Conservation (phyloP, 192 early-diverging fungal species). For the Backusella sp. region DNA sequence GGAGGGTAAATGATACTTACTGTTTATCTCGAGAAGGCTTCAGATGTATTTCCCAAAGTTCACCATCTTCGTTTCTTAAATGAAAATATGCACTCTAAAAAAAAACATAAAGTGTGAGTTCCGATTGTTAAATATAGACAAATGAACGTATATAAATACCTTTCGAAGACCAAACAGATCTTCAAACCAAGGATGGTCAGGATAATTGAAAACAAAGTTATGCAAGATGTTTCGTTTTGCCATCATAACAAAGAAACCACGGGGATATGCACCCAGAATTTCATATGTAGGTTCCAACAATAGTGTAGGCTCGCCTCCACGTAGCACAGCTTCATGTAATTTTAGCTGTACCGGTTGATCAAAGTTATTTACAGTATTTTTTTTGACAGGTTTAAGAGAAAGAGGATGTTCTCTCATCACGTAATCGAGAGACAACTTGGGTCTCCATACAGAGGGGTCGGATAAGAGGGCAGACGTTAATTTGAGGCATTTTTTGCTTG, state of each 20-base stretch:
- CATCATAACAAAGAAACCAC: slow-evolving; percentile 61
- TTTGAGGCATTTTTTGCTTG: neutral
- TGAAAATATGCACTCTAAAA: slow-evolving; percentile 52
- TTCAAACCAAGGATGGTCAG: slow-evolving; percentile 61
- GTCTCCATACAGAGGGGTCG: slow-evolving; percentile 13
- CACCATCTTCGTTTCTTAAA: slow-evolving; percentile 44
- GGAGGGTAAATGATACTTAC: slow-evolving; percentile 33
- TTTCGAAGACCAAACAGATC: slow-evolving; percentile 65
- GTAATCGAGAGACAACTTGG: slow-evolving; percentile 19
- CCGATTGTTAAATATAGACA: neutral
- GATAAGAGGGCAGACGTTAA: slow-evolving; percentile 2
- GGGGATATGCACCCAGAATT: slow-evolving; percentile 43
- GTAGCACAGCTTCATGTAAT: slow-evolving; percentile 42
- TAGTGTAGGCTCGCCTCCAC: slow-evolving; percentile 38
- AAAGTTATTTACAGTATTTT: neutral
- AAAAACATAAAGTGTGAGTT: neutral
- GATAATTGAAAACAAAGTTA: slow-evolving; percentile 63
- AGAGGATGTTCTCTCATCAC: slow-evolving; percentile 18
- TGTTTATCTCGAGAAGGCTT: slow-evolving; percentile 60
- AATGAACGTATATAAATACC: slow-evolving; percentile 27
- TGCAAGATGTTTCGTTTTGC: slow-evolving; percentile 47
- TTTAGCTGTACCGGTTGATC: slow-evolving; percentile 29
- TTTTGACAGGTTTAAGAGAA: neutral
- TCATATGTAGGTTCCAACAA: slow-evolving; percentile 43
- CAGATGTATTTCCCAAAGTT: slow-evolving; percentile 68